Evolutionary conservation across 257 asterid genomes (phyloP), one percentile per base, ranked within the genome.

Genomic region (Salvia hispanica): DNA sequence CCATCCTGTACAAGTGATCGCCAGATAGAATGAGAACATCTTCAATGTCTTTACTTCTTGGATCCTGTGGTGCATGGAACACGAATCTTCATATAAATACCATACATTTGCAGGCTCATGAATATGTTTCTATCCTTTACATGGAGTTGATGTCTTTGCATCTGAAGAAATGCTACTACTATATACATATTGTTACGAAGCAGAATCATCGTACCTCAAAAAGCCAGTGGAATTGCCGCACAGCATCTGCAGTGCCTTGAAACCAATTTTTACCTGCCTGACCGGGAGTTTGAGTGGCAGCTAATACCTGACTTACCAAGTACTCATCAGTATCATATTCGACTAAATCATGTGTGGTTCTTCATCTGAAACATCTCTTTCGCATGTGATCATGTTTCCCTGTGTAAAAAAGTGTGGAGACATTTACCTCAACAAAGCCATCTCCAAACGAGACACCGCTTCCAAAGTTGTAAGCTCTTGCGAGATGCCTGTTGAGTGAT

Each of bases 161-260:
- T 66, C 46, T 2, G 8, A 47, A 8, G 28, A 4, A 5, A 46
- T 54, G 36, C 39, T 42, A 25, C 2, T 25, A 25, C 11, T 61
- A 9, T 18, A 25, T 25, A 48, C 36, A 48, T 64, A 16, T 46
- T 25, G 36, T 18, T 14, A 25, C 21, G 7, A 55, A 47, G 53
- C 12, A 52, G 67, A 36, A 50, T 58, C 46, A 62, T 56, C 53
- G 55, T 83, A 92, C 98, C 99, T 93, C 99, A 50, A 93, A 90
- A 54, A 93, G 95, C 99, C 99, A 93, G 78, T 88, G 95, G 77
- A 93, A 90, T 74, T 93, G 99, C 40, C 99, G 50, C 61, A 93
- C 97, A 3, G 97, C 99, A 77, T 93, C 99, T 67, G 97, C 99
- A 33, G 99, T 90, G 37, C 97, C 99, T 72, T 84, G 99, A 78